Evolutionary conservation across 73 alveolate genomes (phyloP), one percentile per base, ranked within the genome.

Genomic region (Paramecium tetraurelia): DNA sequence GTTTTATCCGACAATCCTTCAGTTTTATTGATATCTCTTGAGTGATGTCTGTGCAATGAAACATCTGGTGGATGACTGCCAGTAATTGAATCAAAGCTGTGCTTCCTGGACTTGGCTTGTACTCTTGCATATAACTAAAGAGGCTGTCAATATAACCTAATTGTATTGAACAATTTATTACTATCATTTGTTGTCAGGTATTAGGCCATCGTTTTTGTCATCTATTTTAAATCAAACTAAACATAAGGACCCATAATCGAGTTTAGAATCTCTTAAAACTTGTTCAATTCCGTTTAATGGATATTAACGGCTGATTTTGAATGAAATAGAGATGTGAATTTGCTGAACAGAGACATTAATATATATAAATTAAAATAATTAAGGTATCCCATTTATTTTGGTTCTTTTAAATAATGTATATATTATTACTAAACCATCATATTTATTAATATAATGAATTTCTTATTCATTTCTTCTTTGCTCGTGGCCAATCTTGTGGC

Each of bases 261-360:
- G 35, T 20, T 44, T 44, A 80, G 27, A 24, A 80, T 18, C 16
- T 80, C 70, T 46, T 80, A 24, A 4, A 80, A 35, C 31, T 22
- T 80, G 50, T 24, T 24, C 24, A 22, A 16, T 14, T 46, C 48
- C 24, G 8, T 35, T 27, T 44, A 40, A 21, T 31, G 18, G 12
- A 22, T 27, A 21, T 44, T 41, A 80, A 22, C 75, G 21, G 90
- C 48, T 16, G 70, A 33, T 27, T 63, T 63, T 22, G 84, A 63
- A 31, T 80, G 41, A 48, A 80, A 80, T 3, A 80, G 48, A 41
- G 75, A 43, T n/a, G 75, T 18, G 12, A 80, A 80, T 48, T 80
- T 80, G 33, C 75, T 31, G 35, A 80, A 80, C 43, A 80, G 75
- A 44, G 90, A 80, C 90, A 80, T 80, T 80, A 43, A 43, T 43